Evolutionary conservation across 139 green algal genomes (phyloP).

Genomic region (Chlamydomonas schloesseri): DNA sequence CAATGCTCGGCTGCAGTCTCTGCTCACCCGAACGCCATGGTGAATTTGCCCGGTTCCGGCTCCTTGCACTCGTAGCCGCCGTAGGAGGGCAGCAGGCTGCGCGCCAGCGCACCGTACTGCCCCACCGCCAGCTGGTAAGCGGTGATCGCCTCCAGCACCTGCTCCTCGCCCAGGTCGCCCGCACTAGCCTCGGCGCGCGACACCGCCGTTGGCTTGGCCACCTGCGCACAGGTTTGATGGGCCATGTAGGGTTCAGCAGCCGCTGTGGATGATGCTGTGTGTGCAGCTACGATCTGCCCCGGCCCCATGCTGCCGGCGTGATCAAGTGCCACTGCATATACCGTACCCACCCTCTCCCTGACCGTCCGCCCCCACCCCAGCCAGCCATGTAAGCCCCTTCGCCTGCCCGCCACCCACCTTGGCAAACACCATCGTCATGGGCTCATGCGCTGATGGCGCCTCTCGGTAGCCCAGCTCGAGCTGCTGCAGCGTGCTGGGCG

Average conservation of each 20-base stretch:
- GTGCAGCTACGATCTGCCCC: no score
- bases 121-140: slow-evolving; percentile 70
- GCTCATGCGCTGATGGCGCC: slow-evolving; percentile 63
- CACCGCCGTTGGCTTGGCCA: slow-evolving; percentile 72
- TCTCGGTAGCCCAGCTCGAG: slow-evolving; percentile 86
- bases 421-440: slow-evolving; percentile 83
- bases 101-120: slow-evolving; percentile 59
- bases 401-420: slow-evolving; percentile 59
- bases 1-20: no score
- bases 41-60: slow-evolving; percentile 85
- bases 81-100: slow-evolving; percentile 73
- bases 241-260: no score
- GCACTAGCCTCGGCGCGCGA: slow-evolving; percentile 59
- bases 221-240: no score
- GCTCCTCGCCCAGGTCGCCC: slow-evolving; percentile 51
- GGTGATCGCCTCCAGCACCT: slow-evolving; percentile 68
- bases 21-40: slow-evolving; percentile 72
- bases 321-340: no score
- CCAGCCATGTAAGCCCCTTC: no score
- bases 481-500: slow-evolving; percentile 57
- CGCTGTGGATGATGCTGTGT: no score
- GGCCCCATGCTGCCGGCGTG: no score
- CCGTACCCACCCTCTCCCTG: no score
- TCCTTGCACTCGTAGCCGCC: slow-evolving; percentile 92
- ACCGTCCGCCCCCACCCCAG: no score